A percentile compares a stretch with the other conserved stretches of the same genome.
phyloP scores from a whole-genome alignment of 2,329 filamentous ascomycete genomes.

The Talaromyces sp. region DNA sequence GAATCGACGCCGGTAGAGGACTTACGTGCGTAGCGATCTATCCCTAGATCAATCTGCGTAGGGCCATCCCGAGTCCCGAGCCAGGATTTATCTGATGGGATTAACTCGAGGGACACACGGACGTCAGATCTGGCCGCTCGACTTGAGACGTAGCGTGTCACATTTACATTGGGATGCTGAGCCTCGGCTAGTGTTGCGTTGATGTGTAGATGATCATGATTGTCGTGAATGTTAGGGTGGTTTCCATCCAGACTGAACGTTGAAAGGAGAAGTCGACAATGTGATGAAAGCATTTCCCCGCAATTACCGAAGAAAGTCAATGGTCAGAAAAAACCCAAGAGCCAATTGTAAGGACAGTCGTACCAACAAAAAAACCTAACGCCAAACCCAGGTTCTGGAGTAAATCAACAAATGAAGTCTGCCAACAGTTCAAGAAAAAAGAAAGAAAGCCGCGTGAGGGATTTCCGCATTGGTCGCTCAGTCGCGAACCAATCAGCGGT shows the following conservation, averaged over 20 bases:
- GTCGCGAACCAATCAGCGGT: neutral
- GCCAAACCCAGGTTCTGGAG: neutral
- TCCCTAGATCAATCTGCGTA: neutral
- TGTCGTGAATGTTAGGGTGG: neutral
- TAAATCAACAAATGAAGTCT: neutral
- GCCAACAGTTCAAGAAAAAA: neutral
- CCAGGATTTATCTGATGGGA: neutral
- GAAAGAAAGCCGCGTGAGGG: neutral
- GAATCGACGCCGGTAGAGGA: neutral
- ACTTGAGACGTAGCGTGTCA: neutral
- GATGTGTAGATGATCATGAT: neutral
- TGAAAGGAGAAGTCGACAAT: neutral
- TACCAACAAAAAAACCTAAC: neutral
- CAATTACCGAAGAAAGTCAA: neutral
- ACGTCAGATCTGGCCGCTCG: neutral
- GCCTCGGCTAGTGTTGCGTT: neutral
- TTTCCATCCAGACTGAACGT: neutral
- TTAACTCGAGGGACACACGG: neutral
- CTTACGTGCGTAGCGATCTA: neutral
- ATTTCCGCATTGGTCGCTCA: conserved; percentile 6
- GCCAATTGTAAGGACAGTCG: neutral
- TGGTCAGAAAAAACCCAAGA: neutral
- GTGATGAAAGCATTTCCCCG: neutral
- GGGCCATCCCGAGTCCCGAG: neutral
- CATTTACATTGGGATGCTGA: neutral